phyloP scores from a whole-genome alignment of 805 yeast species.

The Suhomyces sp. region DNA sequence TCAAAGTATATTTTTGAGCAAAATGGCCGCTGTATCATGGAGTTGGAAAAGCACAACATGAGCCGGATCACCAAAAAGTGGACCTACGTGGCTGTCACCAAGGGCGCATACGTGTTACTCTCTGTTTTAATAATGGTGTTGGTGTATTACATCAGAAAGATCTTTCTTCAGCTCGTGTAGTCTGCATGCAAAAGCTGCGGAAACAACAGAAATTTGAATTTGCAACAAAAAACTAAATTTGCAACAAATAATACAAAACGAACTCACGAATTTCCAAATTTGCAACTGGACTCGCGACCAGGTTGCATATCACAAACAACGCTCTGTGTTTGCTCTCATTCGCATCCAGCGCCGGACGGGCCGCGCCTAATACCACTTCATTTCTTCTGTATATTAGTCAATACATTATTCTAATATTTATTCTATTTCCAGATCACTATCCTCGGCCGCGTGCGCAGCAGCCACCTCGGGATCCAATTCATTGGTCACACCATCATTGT shows the following conservation, averaged over 20 bases:
- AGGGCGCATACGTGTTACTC: slow-evolving; percentile 47
- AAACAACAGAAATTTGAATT: too few relatives aligned
- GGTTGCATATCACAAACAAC: too few relatives aligned
- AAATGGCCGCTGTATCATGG: slow-evolving; percentile 58
- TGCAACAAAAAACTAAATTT: not conserved
- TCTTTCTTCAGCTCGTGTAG: slow-evolving; percentile 11
- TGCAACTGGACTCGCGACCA: too few relatives aligned
- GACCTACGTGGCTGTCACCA: slow-evolving; percentile 51
- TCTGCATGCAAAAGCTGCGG: too few relatives aligned
- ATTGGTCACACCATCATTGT: slow-evolving; percentile 31
- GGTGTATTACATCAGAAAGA: slow-evolving; percentile 31
- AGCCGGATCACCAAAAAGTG: slow-evolving; percentile 52
- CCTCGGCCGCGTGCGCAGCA: slow-evolving; percentile 9
- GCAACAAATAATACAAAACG: too few relatives aligned
- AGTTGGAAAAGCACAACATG: slow-evolving; percentile 66
- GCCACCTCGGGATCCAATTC: slow-evolving; percentile 21
- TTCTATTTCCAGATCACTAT: slow-evolving; percentile 12
- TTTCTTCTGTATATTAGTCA: not conserved
- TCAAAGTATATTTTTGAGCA: slow-evolving; percentile 62
- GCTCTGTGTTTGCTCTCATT: too few relatives aligned
- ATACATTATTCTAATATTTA: not conserved
- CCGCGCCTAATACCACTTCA: not conserved
- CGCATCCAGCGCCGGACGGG: not conserved
- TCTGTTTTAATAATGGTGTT: slow-evolving; percentile 30
- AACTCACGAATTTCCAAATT: too few relatives aligned